Evolutionary conservation across 257 asterid genomes (phyloP).

Genomic region (Datura wrightii): DNA sequence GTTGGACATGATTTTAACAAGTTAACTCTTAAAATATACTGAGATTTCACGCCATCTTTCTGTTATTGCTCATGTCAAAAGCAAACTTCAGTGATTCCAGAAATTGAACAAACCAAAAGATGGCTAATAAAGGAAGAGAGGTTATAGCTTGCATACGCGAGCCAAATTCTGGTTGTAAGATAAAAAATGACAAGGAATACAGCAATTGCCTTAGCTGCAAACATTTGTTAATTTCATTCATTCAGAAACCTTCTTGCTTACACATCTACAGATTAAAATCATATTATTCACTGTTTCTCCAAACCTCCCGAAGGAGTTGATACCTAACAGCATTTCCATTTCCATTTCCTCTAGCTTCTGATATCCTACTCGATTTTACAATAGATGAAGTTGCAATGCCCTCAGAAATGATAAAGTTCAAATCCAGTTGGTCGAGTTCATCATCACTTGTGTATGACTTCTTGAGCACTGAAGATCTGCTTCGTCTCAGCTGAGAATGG

Average conservation of each 20-base stretch:
- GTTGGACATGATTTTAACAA: no score
- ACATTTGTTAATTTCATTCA: not conserved
- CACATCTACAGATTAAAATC: constrained; percentile 1
- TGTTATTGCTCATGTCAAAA: not conserved
- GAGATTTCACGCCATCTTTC: no score
- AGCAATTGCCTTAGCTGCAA: constrained; percentile 1
- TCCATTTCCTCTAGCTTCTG: constrained; percentile 54
- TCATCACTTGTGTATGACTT: constrained; percentile 85
- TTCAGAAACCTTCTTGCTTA: not conserved
- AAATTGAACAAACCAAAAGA: not conserved
- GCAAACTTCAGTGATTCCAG: not conserved
- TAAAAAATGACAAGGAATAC: not conserved
- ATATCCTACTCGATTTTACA: constrained; percentile 53
- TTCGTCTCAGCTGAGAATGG: constrained; percentile 50
- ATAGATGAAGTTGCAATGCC: constrained; percentile 46
- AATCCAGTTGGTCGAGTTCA: constrained; percentile 75
- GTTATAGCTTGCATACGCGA: no score
- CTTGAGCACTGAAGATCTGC: constrained; percentile 56
- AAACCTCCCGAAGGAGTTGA: constrained; percentile 68
- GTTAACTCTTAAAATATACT: no score
- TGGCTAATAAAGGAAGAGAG: no score
- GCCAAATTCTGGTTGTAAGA: no score
- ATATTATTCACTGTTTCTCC: constrained; percentile 52
- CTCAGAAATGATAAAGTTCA: constrained; percentile 49
- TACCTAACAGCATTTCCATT: constrained; percentile 63